Conservation (phyloP, 2,329 filamentous ascomycete species). For the Hypoxylon sp. region DNA sequence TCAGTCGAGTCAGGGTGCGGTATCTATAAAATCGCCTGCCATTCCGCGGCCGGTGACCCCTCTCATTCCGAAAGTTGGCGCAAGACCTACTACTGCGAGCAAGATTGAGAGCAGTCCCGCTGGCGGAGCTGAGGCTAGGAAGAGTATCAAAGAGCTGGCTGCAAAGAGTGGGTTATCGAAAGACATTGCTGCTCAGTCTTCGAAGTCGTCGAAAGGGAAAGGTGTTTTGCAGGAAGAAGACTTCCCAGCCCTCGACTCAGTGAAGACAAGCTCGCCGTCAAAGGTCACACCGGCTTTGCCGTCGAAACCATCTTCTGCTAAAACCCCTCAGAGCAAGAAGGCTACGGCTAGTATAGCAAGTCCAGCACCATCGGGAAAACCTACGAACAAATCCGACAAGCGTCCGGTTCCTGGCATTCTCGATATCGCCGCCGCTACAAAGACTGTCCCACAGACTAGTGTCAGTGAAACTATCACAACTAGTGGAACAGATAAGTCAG, state of each 20-base stretch:
- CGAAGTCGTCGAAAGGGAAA: conserved; percentile 54
- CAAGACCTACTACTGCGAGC: conserved; percentile 49
- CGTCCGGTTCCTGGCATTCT: conserved; percentile 61
- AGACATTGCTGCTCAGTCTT: conserved; percentile 61
- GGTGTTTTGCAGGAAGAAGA: conserved; percentile 71
- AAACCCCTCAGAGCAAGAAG: conserved; percentile 51
- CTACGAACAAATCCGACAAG: conserved; percentile 54
- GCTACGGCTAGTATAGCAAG: conserved; percentile 45
- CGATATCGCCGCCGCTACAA: conserved; percentile 66
- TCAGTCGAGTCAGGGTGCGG: conserved; percentile 36
- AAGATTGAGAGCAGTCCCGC: conserved; percentile 42
- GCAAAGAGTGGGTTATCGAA: conserved; percentile 64
- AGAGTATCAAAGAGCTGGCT: conserved; percentile 62
- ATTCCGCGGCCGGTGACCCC: conserved; percentile 54
- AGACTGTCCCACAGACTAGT: conserved; percentile 49
- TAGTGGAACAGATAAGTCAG: conserved; percentile 50
- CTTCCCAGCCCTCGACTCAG: conserved; percentile 71
- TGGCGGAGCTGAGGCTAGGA: conserved; percentile 56
- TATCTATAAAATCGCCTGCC: conserved; percentile 45
- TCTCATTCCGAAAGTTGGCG: conserved; percentile 47
- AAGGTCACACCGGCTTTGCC: conserved; percentile 54
- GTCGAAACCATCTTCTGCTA: conserved; percentile 54
- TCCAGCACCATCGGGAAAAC: conserved; percentile 48
- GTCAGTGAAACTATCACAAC: conserved; percentile 35
- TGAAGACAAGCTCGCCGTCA: conserved; percentile 57